Percentiles rank a stretch among this genome's conserved stretches.
Conservation (phyloP, 2,329 filamentous ascomycete species). For the Ceratocystis harringtonii region DNA sequence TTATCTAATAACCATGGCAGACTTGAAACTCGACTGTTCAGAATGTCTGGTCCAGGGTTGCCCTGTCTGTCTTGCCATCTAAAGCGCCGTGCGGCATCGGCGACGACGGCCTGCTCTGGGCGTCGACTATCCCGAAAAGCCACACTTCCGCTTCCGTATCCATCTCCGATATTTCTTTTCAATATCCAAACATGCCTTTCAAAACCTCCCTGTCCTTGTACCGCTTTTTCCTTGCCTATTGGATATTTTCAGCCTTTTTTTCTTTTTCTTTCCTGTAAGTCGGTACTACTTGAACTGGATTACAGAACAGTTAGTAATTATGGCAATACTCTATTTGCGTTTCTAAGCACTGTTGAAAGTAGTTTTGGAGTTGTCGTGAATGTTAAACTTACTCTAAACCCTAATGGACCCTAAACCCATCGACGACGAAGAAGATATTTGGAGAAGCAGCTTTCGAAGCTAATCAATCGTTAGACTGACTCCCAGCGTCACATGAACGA, state of each 20-base stretch:
- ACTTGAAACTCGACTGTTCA: no score
- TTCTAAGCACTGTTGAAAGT: neutral
- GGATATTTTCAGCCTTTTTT: neutral
- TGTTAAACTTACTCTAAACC: neutral
- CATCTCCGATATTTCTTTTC: constrained; percentile 12
- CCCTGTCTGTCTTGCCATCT: no score
- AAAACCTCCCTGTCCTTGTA: constrained; percentile 1
- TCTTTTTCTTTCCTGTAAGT: neutral
- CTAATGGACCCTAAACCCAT: neutral
- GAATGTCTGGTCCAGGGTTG: no score
- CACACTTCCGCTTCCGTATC: no score
- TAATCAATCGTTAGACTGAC: neutral
- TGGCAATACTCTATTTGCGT: neutral
- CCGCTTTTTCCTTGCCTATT: neutral
- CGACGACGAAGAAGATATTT: neutral
- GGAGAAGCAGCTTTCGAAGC: neutral
- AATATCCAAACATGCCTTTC: constrained; percentile 8
- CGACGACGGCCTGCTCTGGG: no score
- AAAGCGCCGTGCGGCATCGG: no score
- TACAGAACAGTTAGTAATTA: neutral
- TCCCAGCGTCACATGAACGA: neutral
- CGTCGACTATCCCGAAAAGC: no score
- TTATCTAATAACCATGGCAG: no score
- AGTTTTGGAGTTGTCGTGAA: neutral
- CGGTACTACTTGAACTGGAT: neutral